Evolutionary conservation across 1,139 yeast species (phyloP).

Genomic region (Blastobotrys malaysiensis): DNA sequence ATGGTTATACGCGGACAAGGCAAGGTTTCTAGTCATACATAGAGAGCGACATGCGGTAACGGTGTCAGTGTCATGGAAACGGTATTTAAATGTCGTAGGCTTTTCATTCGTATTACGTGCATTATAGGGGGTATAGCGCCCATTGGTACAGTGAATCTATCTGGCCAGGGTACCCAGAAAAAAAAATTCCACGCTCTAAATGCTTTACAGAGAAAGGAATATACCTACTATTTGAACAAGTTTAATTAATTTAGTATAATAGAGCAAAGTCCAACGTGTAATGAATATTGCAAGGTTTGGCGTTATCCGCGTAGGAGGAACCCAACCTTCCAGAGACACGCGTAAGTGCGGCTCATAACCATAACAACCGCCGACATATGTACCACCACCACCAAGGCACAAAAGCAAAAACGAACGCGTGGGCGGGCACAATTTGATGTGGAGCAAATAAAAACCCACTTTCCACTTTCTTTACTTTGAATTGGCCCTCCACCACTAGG

Average conservation of each 20-base stretch:
- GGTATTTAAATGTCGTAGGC: background rate
- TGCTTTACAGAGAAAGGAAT: too few relatives aligned
- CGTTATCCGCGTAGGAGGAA: background rate
- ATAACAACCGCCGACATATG: background rate
- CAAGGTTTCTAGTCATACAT: background rate
- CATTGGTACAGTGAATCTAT: too few relatives aligned
- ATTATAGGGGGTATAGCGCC: background rate
- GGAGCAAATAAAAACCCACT: background rate
- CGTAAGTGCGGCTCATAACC: background rate
- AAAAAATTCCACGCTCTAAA: too few relatives aligned
- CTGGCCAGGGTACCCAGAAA: background rate
- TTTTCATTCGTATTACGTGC: background rate
- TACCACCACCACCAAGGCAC: background rate
- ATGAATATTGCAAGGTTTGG: background rate
- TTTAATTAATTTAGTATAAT: too few relatives aligned
- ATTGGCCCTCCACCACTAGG: background rate
- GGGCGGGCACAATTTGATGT: background rate
- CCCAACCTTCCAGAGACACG: background rate
- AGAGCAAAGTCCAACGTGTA: too few relatives aligned
- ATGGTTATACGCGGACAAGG: background rate
- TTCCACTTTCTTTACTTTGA: background rate
- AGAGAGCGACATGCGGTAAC: background rate
- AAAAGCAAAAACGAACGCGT: background rate
- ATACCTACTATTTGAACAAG: too few relatives aligned
- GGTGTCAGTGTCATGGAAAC: background rate